Conservation (phyloP, 768 basidiomycete genomes). For the Stropharia rugosoannulata region DNA sequence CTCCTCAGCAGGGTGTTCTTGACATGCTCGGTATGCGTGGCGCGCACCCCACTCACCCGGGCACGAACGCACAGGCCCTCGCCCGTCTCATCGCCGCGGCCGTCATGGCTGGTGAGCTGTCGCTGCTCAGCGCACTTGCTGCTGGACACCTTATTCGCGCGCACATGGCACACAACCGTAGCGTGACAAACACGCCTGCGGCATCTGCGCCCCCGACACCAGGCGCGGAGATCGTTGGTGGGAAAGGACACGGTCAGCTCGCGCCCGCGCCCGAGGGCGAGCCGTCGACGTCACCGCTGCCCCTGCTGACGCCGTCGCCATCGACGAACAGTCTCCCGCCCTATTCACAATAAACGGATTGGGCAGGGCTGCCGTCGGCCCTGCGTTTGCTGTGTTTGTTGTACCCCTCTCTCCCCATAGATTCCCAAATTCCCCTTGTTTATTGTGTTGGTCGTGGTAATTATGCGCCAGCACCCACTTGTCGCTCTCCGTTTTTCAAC, state of each 20-base stretch:
- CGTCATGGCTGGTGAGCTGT: slow-evolving; percentile 98
- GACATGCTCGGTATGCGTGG: slow-evolving; percentile 94
- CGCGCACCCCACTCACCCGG: slow-evolving; percentile 83
- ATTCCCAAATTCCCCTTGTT: too few species aligned
- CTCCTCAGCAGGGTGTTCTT: slow-evolving; percentile 86
- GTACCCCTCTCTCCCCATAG: not conserved
- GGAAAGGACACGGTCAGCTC: slow-evolving; percentile 1
- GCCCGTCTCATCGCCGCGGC: slow-evolving; percentile 88
- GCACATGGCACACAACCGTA: slow-evolving; percentile 89
- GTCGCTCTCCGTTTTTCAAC: too few species aligned
- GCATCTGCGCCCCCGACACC: slow-evolving; percentile 63
- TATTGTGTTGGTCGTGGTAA: too few species aligned
- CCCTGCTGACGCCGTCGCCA: slow-evolving; percentile 16
- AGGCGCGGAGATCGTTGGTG: slow-evolving; percentile 18
- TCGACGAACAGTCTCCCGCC: slow-evolving; percentile 15
- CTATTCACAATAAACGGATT: slow-evolving; percentile 16
- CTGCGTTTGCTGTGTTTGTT: not conserved
- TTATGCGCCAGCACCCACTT: too few species aligned
- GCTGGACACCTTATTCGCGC: slow-evolving; percentile 94
- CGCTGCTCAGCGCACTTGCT: slow-evolving; percentile 87
- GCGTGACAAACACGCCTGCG: slow-evolving; percentile 66
- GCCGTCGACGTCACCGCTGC: not conserved
- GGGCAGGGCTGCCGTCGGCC: not conserved
- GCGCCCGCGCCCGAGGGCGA: not conserved
- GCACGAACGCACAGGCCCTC: slow-evolving; percentile 85